Evolutionary conservation across 169 alveolate species (phyloP), one percentile per base, ranked within the genome.

Genomic region (Plasmodium relictum): DNA sequence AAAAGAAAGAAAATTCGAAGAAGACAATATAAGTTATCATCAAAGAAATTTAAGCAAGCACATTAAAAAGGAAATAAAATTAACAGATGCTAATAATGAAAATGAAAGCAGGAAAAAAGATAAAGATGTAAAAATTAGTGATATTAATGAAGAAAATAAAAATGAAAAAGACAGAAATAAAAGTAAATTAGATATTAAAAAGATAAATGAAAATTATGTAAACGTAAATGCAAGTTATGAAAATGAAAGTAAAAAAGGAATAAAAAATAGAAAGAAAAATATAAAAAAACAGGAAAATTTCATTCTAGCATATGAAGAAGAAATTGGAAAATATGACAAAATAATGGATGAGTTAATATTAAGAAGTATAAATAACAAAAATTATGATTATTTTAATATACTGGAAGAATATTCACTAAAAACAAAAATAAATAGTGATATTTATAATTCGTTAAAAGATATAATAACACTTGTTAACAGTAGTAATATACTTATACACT

Each of bases 321-420:
- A 37, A 72, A 22, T 71, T 9, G 31, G 41, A 37, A 62, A 58
- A 0, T 71, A 86, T 63, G 87, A 70, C 6, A 42, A 42, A 0
- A 52, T 56, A 10, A 18, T 86, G 0, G 92, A 86, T 50, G 69
- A 70, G n/a, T 10, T 86, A 12, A 39, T 86, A 59, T 24, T 86
- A 22, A 86, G 74, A 71, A 86, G 73, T 37, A 9, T 71, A 37
- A 56, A 70, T 54, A n/a, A 74, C 6, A 50, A 41, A 24, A 86
- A 70, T 41, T 86, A 71, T 44, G 24, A 14, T 24, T 65, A 44
- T 73, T 41, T 61, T 2, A 59, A 86, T n/a, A 61, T 86, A 54
- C 45, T 86, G n/a, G 92, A 86, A 4, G 92, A 86, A 45, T 86
- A 86, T 56, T 71, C 92, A 0, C 10, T 86, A 20, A 22, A 22